These are phyloP conservation scores for Sodiomyces alkalinus DNA, from an alignment of 2,329 filamentous ascomycete species.

Conservation along the genomic window DNA sequence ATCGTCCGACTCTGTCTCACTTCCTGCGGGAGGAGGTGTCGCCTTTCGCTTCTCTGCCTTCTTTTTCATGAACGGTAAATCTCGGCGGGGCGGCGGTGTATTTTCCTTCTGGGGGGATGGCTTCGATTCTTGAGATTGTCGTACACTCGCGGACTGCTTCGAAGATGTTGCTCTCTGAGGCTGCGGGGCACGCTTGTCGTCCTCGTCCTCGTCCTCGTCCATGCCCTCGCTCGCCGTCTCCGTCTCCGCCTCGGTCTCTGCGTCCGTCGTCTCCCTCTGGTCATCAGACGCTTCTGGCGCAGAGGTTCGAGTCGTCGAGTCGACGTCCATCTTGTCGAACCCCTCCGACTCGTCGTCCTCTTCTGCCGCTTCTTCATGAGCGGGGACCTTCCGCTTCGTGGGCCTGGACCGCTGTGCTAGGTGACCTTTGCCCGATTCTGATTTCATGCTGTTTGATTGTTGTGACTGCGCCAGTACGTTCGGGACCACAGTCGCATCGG, in stretches of 20 bases:
- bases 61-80: slow-evolving; percentile 27
- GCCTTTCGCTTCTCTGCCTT: slow-evolving; percentile 15
- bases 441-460: slow-evolving; percentile 5
- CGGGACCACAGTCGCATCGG: slow-evolving; percentile 25
- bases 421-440: slow-evolving; percentile 12
- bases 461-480: slow-evolving; percentile 11
- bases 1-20: slow-evolving; percentile 41
- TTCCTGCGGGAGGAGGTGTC: slow-evolving; percentile 16
- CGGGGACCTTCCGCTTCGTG: slow-evolving; percentile 33
- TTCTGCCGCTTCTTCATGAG: slow-evolving; percentile 19
- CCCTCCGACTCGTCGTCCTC: slow-evolving; percentile 26
- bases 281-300: slow-evolving; percentile 17
- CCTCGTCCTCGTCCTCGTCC: slow-evolving; percentile 19
- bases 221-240: slow-evolving; percentile 27
- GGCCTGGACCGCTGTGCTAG: slow-evolving; percentile 22
- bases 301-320: slow-evolving; percentile 15
- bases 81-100: slow-evolving; percentile 21
- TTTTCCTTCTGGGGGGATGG: slow-evolving; percentile 6
- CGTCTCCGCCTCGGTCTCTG: slow-evolving; percentile 20
- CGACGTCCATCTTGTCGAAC: slow-evolving; percentile 35
- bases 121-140: slow-evolving; percentile 8
- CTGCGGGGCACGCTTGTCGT: slow-evolving; percentile 5
- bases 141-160: slow-evolving; percentile 2
- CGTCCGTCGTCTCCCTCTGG: slow-evolving; percentile 20
- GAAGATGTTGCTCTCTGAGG: slow-evolving; percentile 1